A percentile compares a stretch with the other conserved stretches of the same genome.
These are phyloP conservation scores for Prunus kanzakura DNA, from an alignment of 306 rosid species.

Conservation along the genomic window DNA sequence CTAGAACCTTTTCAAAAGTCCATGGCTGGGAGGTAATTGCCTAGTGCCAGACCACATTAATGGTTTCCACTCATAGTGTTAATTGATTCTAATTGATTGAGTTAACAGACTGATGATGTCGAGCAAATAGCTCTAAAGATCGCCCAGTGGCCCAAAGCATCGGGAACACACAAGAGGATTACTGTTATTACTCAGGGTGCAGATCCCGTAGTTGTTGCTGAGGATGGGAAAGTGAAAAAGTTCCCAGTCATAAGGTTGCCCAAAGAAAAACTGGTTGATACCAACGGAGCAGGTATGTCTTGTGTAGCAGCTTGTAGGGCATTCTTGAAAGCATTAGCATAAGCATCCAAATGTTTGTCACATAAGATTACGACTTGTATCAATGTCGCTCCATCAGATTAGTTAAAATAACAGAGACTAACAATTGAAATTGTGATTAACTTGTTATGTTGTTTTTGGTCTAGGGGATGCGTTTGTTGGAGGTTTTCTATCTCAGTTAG, in stretches of 20 bases:
- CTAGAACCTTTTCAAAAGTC: constrained; percentile 80
- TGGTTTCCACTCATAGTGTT: neutral
- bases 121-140: constrained; percentile 88
- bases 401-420: neutral
- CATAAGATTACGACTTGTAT: neutral
- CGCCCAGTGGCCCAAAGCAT: constrained; percentile 76
- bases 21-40: constrained; percentile 82
- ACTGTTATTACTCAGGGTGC: constrained; percentile 93
- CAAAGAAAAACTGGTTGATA: constrained; percentile 87
- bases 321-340: neutral
- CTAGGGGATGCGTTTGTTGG: constrained; percentile 96
- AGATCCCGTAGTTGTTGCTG: constrained; percentile 87
- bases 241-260: constrained; percentile 73
- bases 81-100: neutral
- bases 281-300: constrained; percentile 86
- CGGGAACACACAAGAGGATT: constrained; percentile 80
- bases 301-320: neutral
- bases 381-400: too few relatives aligned
- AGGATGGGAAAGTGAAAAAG: constrained; percentile 73
- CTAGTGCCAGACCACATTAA: neutral
- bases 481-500: constrained; percentile 82
- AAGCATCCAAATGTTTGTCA: neutral
- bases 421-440: neutral
- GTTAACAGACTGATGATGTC: constrained; percentile 65
- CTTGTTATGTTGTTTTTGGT: constrained; percentile 6